Base-by-base conservation (phyloP, 164 flowering plant genomes). In the Magnolia kwangsiensis region DNA sequence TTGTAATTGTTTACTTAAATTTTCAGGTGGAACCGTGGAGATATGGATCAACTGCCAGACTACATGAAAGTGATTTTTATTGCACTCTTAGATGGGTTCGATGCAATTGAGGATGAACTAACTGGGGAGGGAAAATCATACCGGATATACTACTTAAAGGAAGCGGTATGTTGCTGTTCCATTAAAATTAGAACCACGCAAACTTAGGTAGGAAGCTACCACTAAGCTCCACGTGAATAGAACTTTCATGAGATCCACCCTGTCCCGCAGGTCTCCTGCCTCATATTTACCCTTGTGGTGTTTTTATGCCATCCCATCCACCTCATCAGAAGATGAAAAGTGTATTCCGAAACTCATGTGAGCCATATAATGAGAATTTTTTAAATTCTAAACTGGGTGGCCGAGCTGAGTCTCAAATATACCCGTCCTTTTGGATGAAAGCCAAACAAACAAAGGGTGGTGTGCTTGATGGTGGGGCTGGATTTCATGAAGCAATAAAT, bases 81-180 rank as follows among this genome's bases (percentile, higher is more conserved):
- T 8, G 72, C 58, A 45, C 72, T 70, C 27, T 20, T 70, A 14
- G 58, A 45, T 70, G 72, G 2, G 2, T 31, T 50, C 8, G 58
- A 70, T 11, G 10, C 45, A 45, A 19, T 70, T 70, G 72, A 70
- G 19, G 72, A 70, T 51, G 72, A 70, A 50, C 18, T 70, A 24
- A 11, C 51, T 10, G 6, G 21, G 4, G 72, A 70, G n/a, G 72
- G 51, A 49, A 70, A 50, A 70, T 50, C 72, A 2, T 50, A 70
- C 23, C 55, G 13, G 6, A n/a, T 70, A 8, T 8, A n/a, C 23
- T 70, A 19, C 58, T 19, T 70, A 50, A 70, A 70, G 45, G 24
- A 50, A 45, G 58, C 59, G 16, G 72, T 50, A 70, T 7, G 2
- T 9, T 14, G 20, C 31, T 2, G 37, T 49, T 63, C 65, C 69